These are phyloP conservation scores for Monosporascus sp. DNA, from an alignment of 2,329 filamentous ascomycete species.

Conservation along the genomic window DNA sequence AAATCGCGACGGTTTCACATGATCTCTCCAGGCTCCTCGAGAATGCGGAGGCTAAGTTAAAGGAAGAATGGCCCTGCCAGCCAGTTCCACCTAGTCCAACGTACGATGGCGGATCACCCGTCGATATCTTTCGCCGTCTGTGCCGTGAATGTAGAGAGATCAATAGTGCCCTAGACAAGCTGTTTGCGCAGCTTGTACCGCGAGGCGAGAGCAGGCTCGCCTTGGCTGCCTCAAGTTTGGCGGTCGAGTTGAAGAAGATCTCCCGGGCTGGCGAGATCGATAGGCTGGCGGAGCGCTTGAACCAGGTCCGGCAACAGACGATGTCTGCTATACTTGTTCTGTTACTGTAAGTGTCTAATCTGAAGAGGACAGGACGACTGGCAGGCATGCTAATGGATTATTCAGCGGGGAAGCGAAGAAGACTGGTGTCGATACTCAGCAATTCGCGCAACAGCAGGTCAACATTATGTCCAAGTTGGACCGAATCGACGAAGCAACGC, in stretches of 20 bases:
- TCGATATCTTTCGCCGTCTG: neutral
- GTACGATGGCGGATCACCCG: neutral
- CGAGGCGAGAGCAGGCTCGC: neutral
- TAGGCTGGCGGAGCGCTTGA: neutral
- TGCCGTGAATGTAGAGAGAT: neutral
- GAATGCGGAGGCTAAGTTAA: neutral
- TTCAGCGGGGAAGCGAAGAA: neutral
- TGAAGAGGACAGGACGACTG: neutral
- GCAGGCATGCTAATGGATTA: neutral
- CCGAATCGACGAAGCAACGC: neutral
- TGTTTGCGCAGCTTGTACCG: neutral
- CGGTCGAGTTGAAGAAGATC: neutral
- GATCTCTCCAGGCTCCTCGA: neutral
- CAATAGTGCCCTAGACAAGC: neutral
- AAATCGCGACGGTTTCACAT: neutral
- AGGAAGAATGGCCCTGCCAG: neutral
- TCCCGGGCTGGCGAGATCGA: neutral
- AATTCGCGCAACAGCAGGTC: neutral
- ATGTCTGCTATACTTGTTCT: neutral
- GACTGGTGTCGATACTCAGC: neutral
- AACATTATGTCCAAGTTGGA: neutral
- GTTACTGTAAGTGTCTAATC: neutral
- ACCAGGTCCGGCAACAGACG: neutral
- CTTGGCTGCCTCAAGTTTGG: neutral
- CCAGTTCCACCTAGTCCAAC: neutral